Evolutionary conservation across 2,329 filamentous ascomycete species (phyloP), one percentile per base, ranked within the genome.

Genomic region (Colletotrichum cereale): DNA sequence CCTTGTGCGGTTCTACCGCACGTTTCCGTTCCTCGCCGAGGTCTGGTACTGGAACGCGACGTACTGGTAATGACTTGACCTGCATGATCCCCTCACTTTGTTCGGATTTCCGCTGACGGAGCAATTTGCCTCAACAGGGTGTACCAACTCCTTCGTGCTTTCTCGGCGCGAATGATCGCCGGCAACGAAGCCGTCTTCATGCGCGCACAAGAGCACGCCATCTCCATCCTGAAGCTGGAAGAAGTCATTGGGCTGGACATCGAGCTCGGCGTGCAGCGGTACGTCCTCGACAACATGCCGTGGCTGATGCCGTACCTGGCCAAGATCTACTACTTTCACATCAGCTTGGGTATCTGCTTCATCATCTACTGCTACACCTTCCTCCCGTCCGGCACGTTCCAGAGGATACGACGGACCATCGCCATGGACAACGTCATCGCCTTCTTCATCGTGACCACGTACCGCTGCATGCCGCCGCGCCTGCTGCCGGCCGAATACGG

Each of bases 351-450:
- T 31, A 80, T 86, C 26, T 75, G 78, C 47, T 87, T 87, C 76
- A 78, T 86, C 67, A 82, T 84, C 8, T 86, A 86, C 76, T 80
- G 79, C 42, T 87, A 86, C 75, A 85, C 84, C 2, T 85, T 79
- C 74, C 76, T 84, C 26, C 81, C 83, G 2, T 76, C 80, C 0
- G 73, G 77, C 5, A 81, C 77, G 0, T 86, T 83, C 73, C 80
- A 80, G 61, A 77, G 78, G 0, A 82, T 85, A 26, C 81, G 85
- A 40, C 84, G 86, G 31, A 84, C 84, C 0, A 78, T 87, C 52
- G 86, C 86, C n/a, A 72, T 83, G 5, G 80, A 85, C 66, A 87
- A 87, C 58, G 79, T 80, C 34, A 78, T 87, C 60, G 84, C 85
- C 10, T 88, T 87, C 58, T 75, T 83, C 57, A 80, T 86, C 57